A percentile compares a stretch with the other conserved stretches of the same genome.
Conservation (phyloP, 2,329 filamentous ascomycete species). For the Leptographium lundbergii region DNA sequence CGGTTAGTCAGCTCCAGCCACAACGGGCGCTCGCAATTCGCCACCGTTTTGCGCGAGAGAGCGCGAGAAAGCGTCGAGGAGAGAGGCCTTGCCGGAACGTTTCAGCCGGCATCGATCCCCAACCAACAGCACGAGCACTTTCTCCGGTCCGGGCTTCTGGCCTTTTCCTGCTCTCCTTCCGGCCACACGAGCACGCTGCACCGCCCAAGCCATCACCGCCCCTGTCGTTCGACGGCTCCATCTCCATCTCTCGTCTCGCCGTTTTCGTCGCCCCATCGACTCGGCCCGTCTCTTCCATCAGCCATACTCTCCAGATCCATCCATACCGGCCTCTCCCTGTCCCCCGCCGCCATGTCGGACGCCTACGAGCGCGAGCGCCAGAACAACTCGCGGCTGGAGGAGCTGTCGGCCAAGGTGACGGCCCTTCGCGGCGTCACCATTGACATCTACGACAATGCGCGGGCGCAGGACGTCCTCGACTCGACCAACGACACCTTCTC, state of each 20-base stretch:
- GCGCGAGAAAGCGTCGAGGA: too few relatives aligned
- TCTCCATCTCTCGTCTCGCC: not conserved
- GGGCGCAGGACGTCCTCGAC: constrained; percentile 79
- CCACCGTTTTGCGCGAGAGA: too few relatives aligned
- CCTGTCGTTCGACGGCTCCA: not conserved
- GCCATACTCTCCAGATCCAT: not conserved
- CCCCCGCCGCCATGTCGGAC: constrained; percentile 56
- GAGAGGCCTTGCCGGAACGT: too few relatives aligned
- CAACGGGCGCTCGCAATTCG: too few relatives aligned
- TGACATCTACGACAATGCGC: constrained; percentile 95
- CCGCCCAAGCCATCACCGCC: too few relatives aligned
- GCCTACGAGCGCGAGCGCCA: constrained; percentile 73
- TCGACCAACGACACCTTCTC: constrained; percentile 87
- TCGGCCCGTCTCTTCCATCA: not conserved
- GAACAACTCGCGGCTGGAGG: constrained; percentile 88
- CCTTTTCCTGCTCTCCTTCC: too few relatives aligned
- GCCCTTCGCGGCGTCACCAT: constrained; percentile 87
- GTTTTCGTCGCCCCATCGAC: not conserved
- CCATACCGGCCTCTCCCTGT: too few relatives aligned
- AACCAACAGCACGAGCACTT: too few relatives aligned
- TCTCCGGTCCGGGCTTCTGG: too few relatives aligned
- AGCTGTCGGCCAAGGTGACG: constrained; percentile 81
- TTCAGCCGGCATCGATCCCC: too few relatives aligned
- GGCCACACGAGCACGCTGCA: too few relatives aligned
- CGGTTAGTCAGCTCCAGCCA: too few relatives aligned